A percentile compares a stretch with the other conserved stretches of the same genome.
These are phyloP conservation scores for Cladobotryum mycophilum DNA, from an alignment of 2,329 filamentous ascomycete species.

Conservation along the genomic window DNA sequence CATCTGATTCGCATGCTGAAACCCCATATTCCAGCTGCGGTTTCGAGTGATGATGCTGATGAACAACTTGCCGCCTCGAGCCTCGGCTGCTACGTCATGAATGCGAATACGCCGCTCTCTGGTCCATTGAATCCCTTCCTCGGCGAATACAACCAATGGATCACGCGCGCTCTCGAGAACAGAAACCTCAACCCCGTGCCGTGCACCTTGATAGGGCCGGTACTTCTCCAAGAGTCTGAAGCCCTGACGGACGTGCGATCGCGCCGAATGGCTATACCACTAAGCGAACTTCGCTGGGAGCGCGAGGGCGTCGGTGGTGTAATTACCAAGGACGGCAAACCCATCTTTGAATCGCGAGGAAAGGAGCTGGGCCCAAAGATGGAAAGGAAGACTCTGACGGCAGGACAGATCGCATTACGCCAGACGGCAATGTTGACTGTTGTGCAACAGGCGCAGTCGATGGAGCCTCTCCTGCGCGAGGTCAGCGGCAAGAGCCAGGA, in stretches of 20 bases:
- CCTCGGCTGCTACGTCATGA: constrained; percentile 77
- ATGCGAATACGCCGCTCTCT: constrained; percentile 74
- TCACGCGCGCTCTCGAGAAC: constrained; percentile 66
- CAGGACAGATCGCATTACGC: constrained; percentile 66
- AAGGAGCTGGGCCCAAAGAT: constrained; percentile 32
- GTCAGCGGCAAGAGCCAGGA: constrained; percentile 81
- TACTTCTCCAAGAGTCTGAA: constrained; percentile 75
- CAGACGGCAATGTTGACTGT: constrained; percentile 76
- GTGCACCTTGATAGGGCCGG: constrained; percentile 69
- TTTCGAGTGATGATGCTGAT: constrained; percentile 35
- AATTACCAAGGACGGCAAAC: constrained; percentile 54
- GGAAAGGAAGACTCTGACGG: constrained; percentile 49
- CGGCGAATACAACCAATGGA: constrained; percentile 77
- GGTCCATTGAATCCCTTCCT: constrained; percentile 76
- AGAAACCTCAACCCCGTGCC: constrained; percentile 67
- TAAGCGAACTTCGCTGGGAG: constrained; percentile 84
- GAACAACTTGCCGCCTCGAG: constrained; percentile 59
- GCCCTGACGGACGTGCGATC: constrained; percentile 61
- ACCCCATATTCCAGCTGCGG: constrained; percentile 60
- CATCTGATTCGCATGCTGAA: constrained; percentile 76
- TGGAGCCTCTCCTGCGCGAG: constrained; percentile 78
- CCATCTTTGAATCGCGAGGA: constrained; percentile 43
- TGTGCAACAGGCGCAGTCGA: constrained; percentile 74
- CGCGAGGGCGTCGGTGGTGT: constrained; percentile 62
- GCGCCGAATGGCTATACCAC: constrained; percentile 76